Evolutionary conservation across 202 grass and related monocot genomes (phyloP).

Genomic region (Carex sylvatica): DNA sequence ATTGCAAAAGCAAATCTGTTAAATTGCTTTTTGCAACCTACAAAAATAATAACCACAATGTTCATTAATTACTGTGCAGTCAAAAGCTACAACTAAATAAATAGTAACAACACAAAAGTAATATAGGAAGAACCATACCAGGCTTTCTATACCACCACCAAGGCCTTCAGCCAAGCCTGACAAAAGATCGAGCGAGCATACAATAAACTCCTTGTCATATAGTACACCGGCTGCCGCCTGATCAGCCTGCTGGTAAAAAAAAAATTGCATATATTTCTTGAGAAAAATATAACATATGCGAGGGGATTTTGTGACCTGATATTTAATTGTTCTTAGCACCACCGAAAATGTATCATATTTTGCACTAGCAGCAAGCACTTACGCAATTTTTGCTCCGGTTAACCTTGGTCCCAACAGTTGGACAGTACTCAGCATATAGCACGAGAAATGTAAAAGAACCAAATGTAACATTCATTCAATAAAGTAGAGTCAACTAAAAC

Average conservation of each 20-base stretch:
- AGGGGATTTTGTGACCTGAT: not conserved
- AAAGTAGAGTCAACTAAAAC: constrained; percentile 10
- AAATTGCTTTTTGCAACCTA: constrained; percentile 92
- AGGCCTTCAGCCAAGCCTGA: constrained; percentile 92
- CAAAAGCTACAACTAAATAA: constrained; percentile 8
- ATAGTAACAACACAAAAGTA: constrained; percentile 21
- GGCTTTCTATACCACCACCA: constrained; percentile 69
- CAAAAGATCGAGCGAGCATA: constrained; percentile 86
- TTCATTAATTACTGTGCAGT: constrained; percentile 3
- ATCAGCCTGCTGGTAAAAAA: constrained; percentile 61
- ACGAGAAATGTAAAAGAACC: not conserved
- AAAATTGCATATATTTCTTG: not conserved
- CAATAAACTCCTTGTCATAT: constrained; percentile 97
- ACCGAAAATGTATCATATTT: constrained; percentile 11
- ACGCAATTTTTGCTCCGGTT: not conserved
- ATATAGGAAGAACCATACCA: constrained; percentile 53
- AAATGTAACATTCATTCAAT: constrained; percentile 8
- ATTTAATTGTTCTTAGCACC: constrained; percentile 11
- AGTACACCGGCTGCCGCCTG: constrained; percentile 60
- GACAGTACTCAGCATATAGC: not conserved
- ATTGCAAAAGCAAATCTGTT: constrained; percentile 89
- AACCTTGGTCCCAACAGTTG: not conserved
- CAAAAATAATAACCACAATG: constrained; percentile 19
- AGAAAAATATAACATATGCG: constrained; percentile 1
- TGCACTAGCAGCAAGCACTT: not conserved